A percentile compares a stretch with the other conserved stretches of the same genome.
phyloP scores from a whole-genome alignment of 202 grass and related monocot genomes.

The Hordeum pubiflorum region DNA sequence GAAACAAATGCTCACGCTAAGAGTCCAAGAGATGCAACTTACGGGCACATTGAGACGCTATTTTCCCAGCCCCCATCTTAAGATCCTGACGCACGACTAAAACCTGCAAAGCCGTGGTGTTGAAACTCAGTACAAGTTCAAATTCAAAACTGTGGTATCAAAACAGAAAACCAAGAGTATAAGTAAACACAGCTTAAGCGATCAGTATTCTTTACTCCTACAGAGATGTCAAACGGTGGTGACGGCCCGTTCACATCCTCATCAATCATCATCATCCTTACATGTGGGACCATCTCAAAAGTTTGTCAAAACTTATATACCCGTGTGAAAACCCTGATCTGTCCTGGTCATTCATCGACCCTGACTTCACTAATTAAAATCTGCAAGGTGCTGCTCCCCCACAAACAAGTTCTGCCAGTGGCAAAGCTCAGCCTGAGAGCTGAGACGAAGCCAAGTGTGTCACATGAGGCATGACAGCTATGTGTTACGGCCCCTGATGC shows the following conservation, averaged over 20 bases:
- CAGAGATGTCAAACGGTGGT: neutral
- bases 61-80: conserved; percentile 89
- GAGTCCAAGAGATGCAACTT: conserved; percentile 29
- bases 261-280: neutral
- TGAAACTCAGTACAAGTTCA: neutral
- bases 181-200: neutral
- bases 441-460: too few relatives aligned
- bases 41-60: conserved; percentile 95
- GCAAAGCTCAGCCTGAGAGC: neutral
- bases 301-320: neutral
- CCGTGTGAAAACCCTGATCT: neutral
- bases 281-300: neutral
- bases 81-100: conserved; percentile 84
- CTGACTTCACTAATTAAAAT: neutral
- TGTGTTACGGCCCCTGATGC: too few relatives aligned
- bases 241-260: neutral
- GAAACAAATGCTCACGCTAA: neutral
- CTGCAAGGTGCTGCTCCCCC: neutral
- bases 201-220: neutral
- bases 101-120: conserved; percentile 41
- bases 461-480: too few relatives aligned
- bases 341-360: neutral
- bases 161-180: neutral
- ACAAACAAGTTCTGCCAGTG: neutral
- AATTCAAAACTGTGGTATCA: neutral